Base-by-base conservation (phyloP, 2,329 filamentous ascomycete genomes). In the Phoma herbarum region DNA sequence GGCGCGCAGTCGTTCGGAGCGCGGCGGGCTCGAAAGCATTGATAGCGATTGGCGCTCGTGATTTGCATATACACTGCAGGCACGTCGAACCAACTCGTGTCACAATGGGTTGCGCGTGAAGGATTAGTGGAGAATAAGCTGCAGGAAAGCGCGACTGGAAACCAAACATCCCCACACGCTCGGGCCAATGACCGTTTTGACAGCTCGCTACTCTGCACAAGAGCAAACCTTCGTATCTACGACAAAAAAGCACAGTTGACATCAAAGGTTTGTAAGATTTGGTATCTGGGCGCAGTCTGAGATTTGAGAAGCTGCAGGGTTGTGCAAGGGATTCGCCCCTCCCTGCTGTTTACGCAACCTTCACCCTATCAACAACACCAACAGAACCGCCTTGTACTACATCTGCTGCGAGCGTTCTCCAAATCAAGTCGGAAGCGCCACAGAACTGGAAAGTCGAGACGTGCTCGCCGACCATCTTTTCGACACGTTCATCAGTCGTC, bases 401-500 rank as follows among this genome's bases (percentile, higher is more conserved):
- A 26, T n/a, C 37, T 42, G 56, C 44, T 45, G 55, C 48, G 48
- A 47, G 48, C 28, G 29, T n/a, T 28, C 22, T 35, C 23, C 55
- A 20, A 45, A 8, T 26, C 45, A 22, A 58, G 29, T 42, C 42
- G 35, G 18, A 28, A 57, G 48, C 62, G 60, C 57, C 60, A 63
- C 55, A 56, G 52, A 60, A 29, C 49, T 60, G 62, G 59, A 54
- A 22, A 37, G 12, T 42, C 43, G 57, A 57, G 49, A 48, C 58
- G 44, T 45, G 35, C 20, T 56, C 35, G 54, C 52, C 53, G 45
- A 57, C 45, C 20, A 26, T 45, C 25, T 20, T 16, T n/a, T 47
- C 28, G 7, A 52, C 35, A 33, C 23, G 20, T 41, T 35, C 44
- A 49, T 35, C 44, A 44, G 23, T 51, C 10, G 41, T n/a, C 26